Evolutionary conservation across 495 filamentous ascomycete genomes (phyloP).

Genomic region (Penicillium cataractarum): DNA sequence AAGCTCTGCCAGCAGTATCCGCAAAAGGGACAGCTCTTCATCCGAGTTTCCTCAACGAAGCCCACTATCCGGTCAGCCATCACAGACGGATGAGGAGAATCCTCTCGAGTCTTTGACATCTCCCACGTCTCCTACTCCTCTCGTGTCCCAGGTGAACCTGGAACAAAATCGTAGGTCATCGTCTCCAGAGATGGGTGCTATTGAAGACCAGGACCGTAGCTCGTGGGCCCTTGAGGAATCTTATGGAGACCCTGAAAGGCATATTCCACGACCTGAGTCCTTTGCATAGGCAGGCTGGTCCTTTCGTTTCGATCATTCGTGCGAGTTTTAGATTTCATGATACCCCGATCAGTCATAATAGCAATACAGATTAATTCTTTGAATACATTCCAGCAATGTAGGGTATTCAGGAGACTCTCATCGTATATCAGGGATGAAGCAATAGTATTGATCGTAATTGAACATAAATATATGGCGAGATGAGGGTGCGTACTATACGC

Average conservation of each 20-base stretch:
- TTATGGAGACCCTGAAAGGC: neutral
- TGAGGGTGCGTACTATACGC: neutral
- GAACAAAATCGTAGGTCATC: neutral
- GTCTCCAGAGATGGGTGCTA: neutral
- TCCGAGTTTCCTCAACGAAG: neutral
- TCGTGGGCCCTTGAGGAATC: neutral
- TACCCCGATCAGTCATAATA: neutral
- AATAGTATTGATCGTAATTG: neutral
- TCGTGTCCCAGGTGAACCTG: neutral
- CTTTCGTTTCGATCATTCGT: neutral
- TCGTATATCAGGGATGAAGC: neutral
- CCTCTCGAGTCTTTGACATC: neutral
- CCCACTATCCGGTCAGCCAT: neutral
- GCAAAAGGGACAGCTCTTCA: neutral
- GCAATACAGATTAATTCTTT: neutral
- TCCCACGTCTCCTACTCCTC: neutral
- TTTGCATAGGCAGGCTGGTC: neutral
- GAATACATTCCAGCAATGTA: neutral
- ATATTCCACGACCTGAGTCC: neutral
- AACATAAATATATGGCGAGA: neutral
- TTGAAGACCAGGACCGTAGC: neutral
- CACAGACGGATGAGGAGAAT: constrained; percentile 15
- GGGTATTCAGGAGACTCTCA: neutral
- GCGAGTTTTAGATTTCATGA: neutral
- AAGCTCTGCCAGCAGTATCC: neutral